Evolutionary conservation across 345 rosid genomes (phyloP).

Genomic region (Eucalyptus tenuipes): DNA sequence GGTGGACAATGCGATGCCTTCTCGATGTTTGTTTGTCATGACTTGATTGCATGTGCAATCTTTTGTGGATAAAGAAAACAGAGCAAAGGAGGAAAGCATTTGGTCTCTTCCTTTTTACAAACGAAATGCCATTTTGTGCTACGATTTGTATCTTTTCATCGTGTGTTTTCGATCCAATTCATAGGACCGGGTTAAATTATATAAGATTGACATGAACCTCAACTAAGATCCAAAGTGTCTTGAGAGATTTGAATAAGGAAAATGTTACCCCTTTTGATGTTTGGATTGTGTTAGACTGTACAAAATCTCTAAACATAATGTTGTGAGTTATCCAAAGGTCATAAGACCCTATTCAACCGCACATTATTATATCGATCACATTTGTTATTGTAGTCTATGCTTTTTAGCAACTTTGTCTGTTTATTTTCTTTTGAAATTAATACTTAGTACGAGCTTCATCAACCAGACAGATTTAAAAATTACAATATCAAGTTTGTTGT

Average conservation of each 20-base stretch:
- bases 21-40: not conserved
- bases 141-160: not conserved
- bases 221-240: not conserved
- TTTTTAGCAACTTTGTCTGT: not conserved
- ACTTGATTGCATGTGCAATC: not conserved
- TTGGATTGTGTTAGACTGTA: not conserved
- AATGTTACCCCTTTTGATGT: not conserved
- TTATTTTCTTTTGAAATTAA: not conserved
- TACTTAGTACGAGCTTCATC: not conserved
- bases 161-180: not conserved
- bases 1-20: not conserved
- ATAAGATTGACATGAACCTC: not conserved
- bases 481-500: not conserved
- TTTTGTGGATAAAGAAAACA: not conserved
- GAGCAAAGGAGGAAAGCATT: not conserved
- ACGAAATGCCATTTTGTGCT: not conserved
- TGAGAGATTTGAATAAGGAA: not conserved
- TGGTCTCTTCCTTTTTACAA: not conserved
- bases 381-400: not conserved
- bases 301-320: not conserved
- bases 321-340: not conserved
- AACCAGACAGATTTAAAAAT: rapidly evolving
- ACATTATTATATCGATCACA: not conserved
- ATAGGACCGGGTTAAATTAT: not conserved
- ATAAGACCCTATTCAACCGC: not conserved